Conservation (phyloP, 2,329 filamentous ascomycete genomes). For the Sporothrix brunneoviolacea region DNA sequence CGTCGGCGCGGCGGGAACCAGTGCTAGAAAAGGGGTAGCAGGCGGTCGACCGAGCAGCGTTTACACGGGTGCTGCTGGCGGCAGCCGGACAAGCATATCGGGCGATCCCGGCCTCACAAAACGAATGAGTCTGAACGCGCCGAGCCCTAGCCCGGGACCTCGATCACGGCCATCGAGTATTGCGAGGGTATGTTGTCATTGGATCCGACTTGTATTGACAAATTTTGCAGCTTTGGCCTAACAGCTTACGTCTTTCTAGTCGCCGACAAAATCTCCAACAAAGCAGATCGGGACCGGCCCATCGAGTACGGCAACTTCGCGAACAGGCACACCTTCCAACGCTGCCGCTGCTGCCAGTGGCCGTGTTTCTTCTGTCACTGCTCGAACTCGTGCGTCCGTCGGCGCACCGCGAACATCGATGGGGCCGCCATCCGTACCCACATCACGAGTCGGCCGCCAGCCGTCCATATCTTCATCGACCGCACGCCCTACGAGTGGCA, state of each 20-base stretch:
- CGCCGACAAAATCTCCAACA: conserved; percentile 71
- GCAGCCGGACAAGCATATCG: conserved; percentile 28
- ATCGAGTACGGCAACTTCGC: conserved; percentile 52
- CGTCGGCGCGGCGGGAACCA: conserved; percentile 23
- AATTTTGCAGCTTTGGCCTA: too few species aligned
- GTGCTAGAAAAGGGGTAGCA: conserved; percentile 17
- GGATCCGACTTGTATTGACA: conserved; percentile 19
- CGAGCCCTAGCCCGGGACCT: conserved; percentile 64
- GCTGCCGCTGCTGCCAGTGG: conserved; percentile 35
- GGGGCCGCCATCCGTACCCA: conserved; percentile 54
- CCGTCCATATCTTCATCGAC: conserved; percentile 35
- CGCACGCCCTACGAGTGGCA: conserved; percentile 21
- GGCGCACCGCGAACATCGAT: conserved; percentile 55
- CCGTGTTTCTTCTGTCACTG: not conserved
- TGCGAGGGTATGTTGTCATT: conserved; percentile 41
- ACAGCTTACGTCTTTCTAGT: conserved; percentile 43
- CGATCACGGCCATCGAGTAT: conserved; percentile 52
- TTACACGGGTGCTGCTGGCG: conserved; percentile 24
- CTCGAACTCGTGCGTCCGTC: conserved; percentile 43
- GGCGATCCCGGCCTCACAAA: conserved; percentile 50
- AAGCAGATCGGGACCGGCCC: conserved; percentile 57
- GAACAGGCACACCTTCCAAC: conserved; percentile 60
- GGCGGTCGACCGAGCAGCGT: conserved; percentile 44
- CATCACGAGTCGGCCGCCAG: conserved; percentile 37
- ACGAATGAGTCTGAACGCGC: conserved; percentile 63